Percentiles rank a stretch among this genome's conserved stretches.
Conservation (phyloP, 2,329 filamentous ascomycete species). For the Calonectria fujianensis region DNA sequence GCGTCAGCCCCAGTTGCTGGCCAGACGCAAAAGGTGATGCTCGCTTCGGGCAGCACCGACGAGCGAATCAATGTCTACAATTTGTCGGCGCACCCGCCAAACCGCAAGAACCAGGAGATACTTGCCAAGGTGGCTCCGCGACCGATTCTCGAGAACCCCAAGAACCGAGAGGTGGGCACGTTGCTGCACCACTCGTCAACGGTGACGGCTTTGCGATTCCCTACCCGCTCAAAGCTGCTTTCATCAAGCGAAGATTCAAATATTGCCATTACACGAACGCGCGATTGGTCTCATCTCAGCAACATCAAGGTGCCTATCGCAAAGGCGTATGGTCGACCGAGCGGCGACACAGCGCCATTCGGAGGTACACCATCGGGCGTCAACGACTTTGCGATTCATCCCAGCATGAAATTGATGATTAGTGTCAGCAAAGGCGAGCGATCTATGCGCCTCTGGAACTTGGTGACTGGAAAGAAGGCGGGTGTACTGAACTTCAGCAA, state of each 20-base stretch:
- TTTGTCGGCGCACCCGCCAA: slow-evolving; percentile 82
- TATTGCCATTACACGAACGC: slow-evolving; percentile 88
- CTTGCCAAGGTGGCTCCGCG: slow-evolving; percentile 82
- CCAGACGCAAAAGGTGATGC: slow-evolving; percentile 86
- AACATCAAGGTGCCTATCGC: slow-evolving; percentile 92
- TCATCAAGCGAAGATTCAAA: slow-evolving; percentile 94
- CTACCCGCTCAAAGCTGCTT: slow-evolving; percentile 89
- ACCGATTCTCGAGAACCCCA: slow-evolving; percentile 87
- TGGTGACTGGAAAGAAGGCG: slow-evolving; percentile 97
- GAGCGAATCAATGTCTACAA: slow-evolving; percentile 97
- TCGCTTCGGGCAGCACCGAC: slow-evolving; percentile 94
- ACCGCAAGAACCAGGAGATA: slow-evolving; percentile 72
- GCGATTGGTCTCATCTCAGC: slow-evolving; percentile 92
- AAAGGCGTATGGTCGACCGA: slow-evolving; percentile 86
- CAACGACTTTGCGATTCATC: slow-evolving; percentile 96
- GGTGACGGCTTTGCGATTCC: slow-evolving; percentile 87
- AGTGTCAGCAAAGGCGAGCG: slow-evolving; percentile 92
- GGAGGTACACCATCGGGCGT: slow-evolving; percentile 90
- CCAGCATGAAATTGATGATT: slow-evolving; percentile 97
- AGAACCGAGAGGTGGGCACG: slow-evolving; percentile 91
- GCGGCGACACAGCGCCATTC: slow-evolving; percentile 89
- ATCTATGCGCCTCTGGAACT: slow-evolving; percentile 95
- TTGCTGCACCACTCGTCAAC: slow-evolving; percentile 90
- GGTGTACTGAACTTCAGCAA: slow-evolving; percentile 90
- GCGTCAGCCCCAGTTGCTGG: slow-evolving; percentile 76